Base-by-base conservation (phyloP, 768 basidiomycete species). In the Sporobolomyces roseus region DNA sequence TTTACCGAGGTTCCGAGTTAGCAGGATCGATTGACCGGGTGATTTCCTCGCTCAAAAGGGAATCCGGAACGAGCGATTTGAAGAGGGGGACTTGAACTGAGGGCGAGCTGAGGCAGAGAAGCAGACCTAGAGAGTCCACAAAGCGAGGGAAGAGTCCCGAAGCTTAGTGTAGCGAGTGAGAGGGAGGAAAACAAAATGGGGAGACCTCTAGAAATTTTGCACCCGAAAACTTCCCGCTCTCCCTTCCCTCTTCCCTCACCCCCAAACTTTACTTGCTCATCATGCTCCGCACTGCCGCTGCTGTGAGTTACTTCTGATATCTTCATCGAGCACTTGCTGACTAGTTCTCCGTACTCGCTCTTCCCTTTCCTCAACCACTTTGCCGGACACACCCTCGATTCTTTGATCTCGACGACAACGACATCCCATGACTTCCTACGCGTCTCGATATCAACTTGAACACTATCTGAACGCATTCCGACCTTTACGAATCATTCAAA, bases 251-350 rank as follows among this genome's bases (percentile, higher is more conserved):
- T 36, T 36, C 36, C n/a, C 55, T 19, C 55, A 6, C n/a, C 36
- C 17, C 35, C 25, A 5, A 54, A 16, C 9, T 29, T 51, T n/a
- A n/a, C 50, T 51, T 29, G 21, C n/a, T 27, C 55, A 46, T 17
- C 58, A 60, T 60, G 58, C 33, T 60, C 58, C 58, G 58, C 58
- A 60, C 58, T 33, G 58, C 58, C 33, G 58, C 58, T 17, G 58
- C 58, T 60, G 58, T 60, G 49, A 46, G 58, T 45, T 43, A 14
- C 43, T 16, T 12, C n/a, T 43, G 4, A 30, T 29, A 13, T 6
- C 33, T 13, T 35, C n/a, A 27, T 53, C 3, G 52, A 10, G 29
- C 50, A 3, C 29, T 7, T 27, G 27, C 56, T 59, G 56, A 59
- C 41, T 43, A 27, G 25, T 6, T 36, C 35, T 56, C 56, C 4